Evolutionary conservation across 2,329 filamentous ascomycete species (phyloP), one percentile per base, ranked within the genome.

Genomic region (Trichoderma arundinaceum): DNA sequence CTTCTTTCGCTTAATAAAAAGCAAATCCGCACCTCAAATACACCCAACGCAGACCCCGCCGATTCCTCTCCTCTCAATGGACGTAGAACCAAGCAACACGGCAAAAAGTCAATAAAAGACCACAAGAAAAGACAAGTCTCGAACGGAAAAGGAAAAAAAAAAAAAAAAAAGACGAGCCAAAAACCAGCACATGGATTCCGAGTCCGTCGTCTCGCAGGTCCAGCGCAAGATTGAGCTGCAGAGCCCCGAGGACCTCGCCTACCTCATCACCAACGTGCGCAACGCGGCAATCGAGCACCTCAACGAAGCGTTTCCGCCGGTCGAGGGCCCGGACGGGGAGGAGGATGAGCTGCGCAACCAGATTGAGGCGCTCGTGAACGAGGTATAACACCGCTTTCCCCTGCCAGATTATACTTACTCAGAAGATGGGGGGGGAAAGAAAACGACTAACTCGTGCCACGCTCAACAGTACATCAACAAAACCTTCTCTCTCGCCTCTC

Each of bases 161-260:
- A n/a, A n/a, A n/a, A n/a, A n/a, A n/a, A n/a, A 17, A n/a, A 13
- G 39, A 4, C 17, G 7, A 52, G 13, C 4, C 7, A n/a, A 41
- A 32, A 6, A 41, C 38, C 61, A 46, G 38, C 51, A 53, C 68
- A 79, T 80, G 77, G 74, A 76, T 68, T 72, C 75, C 39, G 75
- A 77, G 61, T 76, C 74, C 10, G 68, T 74, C 65, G 71, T 75
- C 65, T 72, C 76, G 8, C 75, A 80, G 43, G 77, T 77, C 70
- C 87, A 92, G 77, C 88, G 91, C 75, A 90, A 88, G 79, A 90
- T 94, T 76, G 91, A 94, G 79, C 86, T 94, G 59, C 91, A 94
- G 79, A 84, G 86, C n/a, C 86, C 88, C 48, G 87, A 90, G 56
- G 91, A 94, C 77, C 83, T 94, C 39, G 79, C 84, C 64, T 91